phyloP scores from a whole-genome alignment of 139 green algal genomes.

The Micromonas commoda region DNA sequence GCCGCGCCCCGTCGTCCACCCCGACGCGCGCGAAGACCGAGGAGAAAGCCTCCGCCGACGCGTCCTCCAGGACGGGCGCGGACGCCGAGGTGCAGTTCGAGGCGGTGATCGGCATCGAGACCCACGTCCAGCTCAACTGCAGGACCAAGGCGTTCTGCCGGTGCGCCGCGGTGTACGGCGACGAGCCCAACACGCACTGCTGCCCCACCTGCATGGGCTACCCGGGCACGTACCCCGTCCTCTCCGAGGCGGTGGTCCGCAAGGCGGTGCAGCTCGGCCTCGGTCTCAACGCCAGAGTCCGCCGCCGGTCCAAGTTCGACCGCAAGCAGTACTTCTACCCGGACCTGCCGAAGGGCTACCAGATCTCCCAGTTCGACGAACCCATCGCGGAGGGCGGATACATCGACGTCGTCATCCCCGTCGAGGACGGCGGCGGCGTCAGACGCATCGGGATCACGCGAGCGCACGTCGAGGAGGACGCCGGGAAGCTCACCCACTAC shows the following conservation, averaged over 20 bases:
- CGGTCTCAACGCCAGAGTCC: conserved; percentile 57
- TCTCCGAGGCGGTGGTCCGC: conserved; percentile 65
- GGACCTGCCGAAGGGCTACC: conserved; percentile 96
- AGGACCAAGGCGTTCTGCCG: conserved; percentile 91
- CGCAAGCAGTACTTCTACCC: conserved; percentile 99
- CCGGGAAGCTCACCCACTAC: conserved; percentile 72
- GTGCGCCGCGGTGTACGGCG: conserved; percentile 79
- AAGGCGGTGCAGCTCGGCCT: conserved; percentile 70
- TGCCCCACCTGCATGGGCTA: conserved; percentile 94
- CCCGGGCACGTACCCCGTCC: conserved; percentile 75
- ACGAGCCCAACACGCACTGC: conserved; percentile 77
- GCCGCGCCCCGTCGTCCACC: no score
- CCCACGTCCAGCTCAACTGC: conserved; percentile 94
- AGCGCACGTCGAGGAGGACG: conserved; percentile 93
- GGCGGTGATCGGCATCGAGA: conserved; percentile 94
- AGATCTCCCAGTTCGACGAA: conserved; percentile 91
- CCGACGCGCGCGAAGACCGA: no score
- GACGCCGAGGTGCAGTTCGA: conserved; percentile 69
- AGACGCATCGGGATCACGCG: conserved; percentile 48
- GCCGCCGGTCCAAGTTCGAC: conserved; percentile 82
- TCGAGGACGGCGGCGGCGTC: conserved; percentile 38
- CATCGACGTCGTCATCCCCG: conserved; percentile 50
- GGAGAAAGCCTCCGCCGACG: no score
- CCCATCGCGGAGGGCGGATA: conserved; percentile 53
- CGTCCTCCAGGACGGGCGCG: no score